Evolutionary conservation across 2,329 filamentous ascomycete species (phyloP), one percentile per base, ranked within the genome.

Genomic region (Atkinsonella texensis): DNA sequence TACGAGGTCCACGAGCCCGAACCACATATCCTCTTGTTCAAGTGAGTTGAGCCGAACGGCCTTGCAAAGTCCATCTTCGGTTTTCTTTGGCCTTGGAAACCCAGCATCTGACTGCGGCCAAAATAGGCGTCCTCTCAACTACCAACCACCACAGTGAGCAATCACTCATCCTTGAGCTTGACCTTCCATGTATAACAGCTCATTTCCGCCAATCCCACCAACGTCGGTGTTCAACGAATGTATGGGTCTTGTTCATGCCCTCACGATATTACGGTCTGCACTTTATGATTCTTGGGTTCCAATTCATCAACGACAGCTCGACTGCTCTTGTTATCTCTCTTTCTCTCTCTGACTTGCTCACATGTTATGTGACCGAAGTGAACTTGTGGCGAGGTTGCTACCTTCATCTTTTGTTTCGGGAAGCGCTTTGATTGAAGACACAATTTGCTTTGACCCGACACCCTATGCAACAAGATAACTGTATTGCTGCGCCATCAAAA

Each of bases 1-100:
- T 98, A 98, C 67, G 93, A 98, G 70, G 93, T 98, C 51, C 93
- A 98, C 69, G 93, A 97, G 70, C 93, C 93, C 43, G 93, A 98
- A 73, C 93, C 93, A 58, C 93, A 98, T 69, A 98, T 98, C 63
- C 79, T 98, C 51, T 80, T 98, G 33, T 98, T 98, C 80, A 98
- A 98, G 91, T 96, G 74, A 33, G 53, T 53, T 3, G 3, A 44
- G 43, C 12, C 13, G 17, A n/a, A 12, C 7, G 28, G 5, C 7
- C 4, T 28, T 28, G 28, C 7, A 5, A 28, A 28, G 5, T 28
- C 7, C 7, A 8, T 28, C 5, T 28, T 28, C 4, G 2, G 28
- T 28, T 8, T 28, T 28, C 1, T 28, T 43, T 20, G 12, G 10
- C 17, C 9, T 23, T 20, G 4, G n/a, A 17, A 31, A 11, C 31